A percentile compares a stretch with the other conserved stretches of the same genome.
These are phyloP conservation scores for Neurospora sp. DNA, from an alignment of 495 filamentous ascomycete genomes.

Conservation along the genomic window DNA sequence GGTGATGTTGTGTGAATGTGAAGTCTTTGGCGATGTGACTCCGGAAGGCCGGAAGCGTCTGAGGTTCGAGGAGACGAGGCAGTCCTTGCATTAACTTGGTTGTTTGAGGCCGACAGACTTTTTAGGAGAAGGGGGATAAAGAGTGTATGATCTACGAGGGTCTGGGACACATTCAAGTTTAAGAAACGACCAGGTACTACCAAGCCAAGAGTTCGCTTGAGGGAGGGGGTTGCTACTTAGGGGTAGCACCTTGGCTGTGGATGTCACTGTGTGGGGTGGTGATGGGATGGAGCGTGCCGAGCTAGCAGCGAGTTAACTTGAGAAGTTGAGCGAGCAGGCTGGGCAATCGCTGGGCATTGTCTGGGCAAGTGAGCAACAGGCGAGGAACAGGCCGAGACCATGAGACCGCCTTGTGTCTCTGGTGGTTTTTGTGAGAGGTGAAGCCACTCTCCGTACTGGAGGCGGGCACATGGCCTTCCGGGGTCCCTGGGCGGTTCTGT, in stretches of 20 bases:
- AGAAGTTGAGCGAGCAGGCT: too few relatives aligned
- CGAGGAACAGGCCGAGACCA: neutral
- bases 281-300: neutral
- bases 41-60: neutral
- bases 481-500: neutral
- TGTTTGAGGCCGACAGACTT: slow-evolving; percentile 11
- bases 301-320: neutral
- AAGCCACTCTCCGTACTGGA: neutral
- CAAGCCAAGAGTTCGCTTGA: neutral
- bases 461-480: neutral
- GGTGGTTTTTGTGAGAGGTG: neutral
- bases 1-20: neutral
- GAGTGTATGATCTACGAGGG: slow-evolving; percentile 29
- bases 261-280: neutral
- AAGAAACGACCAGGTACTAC: slow-evolving; percentile 30
- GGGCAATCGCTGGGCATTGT: neutral
- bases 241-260: neutral
- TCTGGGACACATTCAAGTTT: slow-evolving; percentile 33
- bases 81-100: neutral
- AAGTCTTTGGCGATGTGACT: neutral
- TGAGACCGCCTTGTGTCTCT: neutral
- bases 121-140: slow-evolving; percentile 25
- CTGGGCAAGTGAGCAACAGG: neutral
- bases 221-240: slow-evolving; percentile 4
- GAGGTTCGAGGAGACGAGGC: neutral